Evolutionary conservation across 176 grass and related monocot genomes (phyloP), one percentile per base, ranked within the genome.

Genomic region (Juncus effusus): DNA sequence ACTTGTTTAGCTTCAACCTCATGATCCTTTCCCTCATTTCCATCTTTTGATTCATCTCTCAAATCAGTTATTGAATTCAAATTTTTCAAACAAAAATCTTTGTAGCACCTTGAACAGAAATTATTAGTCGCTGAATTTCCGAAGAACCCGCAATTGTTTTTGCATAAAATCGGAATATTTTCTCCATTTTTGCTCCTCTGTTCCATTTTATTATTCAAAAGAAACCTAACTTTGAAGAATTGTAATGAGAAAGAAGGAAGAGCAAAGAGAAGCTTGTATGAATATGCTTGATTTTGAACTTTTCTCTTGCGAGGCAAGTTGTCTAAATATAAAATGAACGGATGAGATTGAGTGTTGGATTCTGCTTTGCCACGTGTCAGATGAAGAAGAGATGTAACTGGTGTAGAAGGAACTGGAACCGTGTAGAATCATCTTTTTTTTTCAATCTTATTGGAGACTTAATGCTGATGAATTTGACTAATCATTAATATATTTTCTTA

Each of bases 81-180:
- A 62, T 54, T 81, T 50, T 44, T 77, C 59, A 82, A 60, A 54
- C 36, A 77, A 56, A 59, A 53, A 36, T 82, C 60, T 47, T 72
- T 71, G 73, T 85, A 86, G 82, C 85, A 89, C 61, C 69, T 80
- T 28, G 79, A 95, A 71, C 85, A 95, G 49, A 95, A 70, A 40
- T 80, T 62, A 45, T 69, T 60, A 14, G 90, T 83, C 4, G 70
- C 78, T 1, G 79, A 64, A 45, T 54, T 83, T 42, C 85, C 85
- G 69, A 88, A 95, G 76, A 83, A 88, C 63, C 90, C 82, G 51
- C 85, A 95, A 62, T 82, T 81, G 72, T 85, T 85, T 73, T 58
- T 74, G 72, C 89, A 93, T 1, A 60, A 84, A 61, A 69, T 74
- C 8, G 60, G 49, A 45, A 51, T 12, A 14, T 61, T 38, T 39